These are phyloP conservation scores for Xylaria venustula DNA, from an alignment of 495 filamentous ascomycete species.

Conservation along the genomic window DNA sequence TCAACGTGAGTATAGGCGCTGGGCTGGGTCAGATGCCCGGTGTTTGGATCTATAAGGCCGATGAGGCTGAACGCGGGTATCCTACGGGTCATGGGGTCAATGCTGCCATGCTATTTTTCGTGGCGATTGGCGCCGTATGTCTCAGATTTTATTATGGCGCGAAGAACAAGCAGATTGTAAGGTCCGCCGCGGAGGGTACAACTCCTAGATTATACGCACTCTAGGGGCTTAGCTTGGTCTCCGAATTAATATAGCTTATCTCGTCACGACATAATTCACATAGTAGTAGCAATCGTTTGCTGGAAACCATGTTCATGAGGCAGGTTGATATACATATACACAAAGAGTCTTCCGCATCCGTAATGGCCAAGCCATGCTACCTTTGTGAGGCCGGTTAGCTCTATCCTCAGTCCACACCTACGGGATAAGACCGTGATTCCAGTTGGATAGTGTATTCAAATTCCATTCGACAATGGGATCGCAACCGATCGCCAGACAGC, in stretches of 20 bases:
- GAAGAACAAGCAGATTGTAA: constrained; percentile 36
- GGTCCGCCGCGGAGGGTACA: constrained; percentile 20
- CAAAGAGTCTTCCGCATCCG: neutral
- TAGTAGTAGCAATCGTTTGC: neutral
- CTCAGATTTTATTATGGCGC: constrained; percentile 42
- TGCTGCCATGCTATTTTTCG: constrained; percentile 46
- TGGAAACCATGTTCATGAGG: neutral
- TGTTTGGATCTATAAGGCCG: constrained; percentile 70
- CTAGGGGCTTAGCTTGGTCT: neutral
- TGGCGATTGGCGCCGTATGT: constrained; percentile 32
- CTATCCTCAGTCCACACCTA: too few relatives aligned
- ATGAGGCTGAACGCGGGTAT: constrained; percentile 60
- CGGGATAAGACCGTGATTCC: too few relatives aligned
- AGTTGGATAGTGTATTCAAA: too few relatives aligned
- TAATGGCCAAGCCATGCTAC: neutral
- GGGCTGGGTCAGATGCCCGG: constrained; percentile 68
- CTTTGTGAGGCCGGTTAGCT: too few relatives aligned
- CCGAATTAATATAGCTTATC: neutral
- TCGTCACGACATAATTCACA: neutral
- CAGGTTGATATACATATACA: neutral
- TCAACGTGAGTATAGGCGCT: constrained; percentile 65
- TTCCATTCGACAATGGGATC: too few relatives aligned
- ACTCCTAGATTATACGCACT: constrained; percentile 27
- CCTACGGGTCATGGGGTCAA: constrained; percentile 63
- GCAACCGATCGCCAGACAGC: too few relatives aligned